Conservation (phyloP, 176 grass and related monocot species). For the Lolium rigidum region DNA sequence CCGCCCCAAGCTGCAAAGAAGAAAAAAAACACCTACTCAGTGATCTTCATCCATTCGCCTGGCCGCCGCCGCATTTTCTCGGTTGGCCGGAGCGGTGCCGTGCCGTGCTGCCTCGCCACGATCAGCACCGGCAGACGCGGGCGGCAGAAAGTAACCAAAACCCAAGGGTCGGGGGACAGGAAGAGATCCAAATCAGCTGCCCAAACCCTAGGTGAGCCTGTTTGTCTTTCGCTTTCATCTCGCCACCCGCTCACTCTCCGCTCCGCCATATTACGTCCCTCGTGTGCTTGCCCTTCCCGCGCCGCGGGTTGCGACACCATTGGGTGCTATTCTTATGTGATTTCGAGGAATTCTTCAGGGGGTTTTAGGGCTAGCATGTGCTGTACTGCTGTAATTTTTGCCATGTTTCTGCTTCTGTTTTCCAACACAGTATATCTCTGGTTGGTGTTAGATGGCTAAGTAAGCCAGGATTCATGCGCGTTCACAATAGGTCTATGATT, state of each 20-base stretch:
- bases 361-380: not conserved
- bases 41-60: not conserved
- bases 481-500: not conserved
- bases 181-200: not conserved
- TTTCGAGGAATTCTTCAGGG: not conserved
- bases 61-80: too few relatives aligned
- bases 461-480: not conserved
- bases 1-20: too few relatives aligned
- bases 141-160: not conserved
- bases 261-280: not conserved
- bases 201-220: constrained; percentile 2
- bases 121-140: not conserved
- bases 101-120: not conserved
- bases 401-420: not conserved
- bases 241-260: not conserved
- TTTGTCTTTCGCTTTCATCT: not conserved
- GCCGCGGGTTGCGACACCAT: not conserved
- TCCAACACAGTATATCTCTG: not conserved
- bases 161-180: not conserved
- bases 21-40: too few relatives aligned
- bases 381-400: not conserved
- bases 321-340: not conserved
- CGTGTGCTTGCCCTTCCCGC: not conserved
- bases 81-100: too few relatives aligned
- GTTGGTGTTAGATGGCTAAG: not conserved